Evolutionary conservation across 2,329 filamentous ascomycete genomes (phyloP), one percentile per base, ranked within the genome.

Genomic region (Mycocentrospora acerina): DNA sequence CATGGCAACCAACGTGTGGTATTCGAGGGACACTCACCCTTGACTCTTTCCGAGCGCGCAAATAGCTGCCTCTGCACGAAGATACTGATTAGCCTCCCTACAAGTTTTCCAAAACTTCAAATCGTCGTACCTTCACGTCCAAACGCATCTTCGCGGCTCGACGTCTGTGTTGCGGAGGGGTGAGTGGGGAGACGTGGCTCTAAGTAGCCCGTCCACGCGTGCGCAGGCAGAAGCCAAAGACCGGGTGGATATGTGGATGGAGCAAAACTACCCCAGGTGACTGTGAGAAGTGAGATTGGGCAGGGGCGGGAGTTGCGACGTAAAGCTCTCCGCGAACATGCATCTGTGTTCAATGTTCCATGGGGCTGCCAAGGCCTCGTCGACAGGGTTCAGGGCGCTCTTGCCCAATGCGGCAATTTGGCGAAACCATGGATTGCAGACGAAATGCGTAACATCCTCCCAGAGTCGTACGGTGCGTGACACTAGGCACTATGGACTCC

Each of bases 31-130:
- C 29, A 42, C 55, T 51, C 51, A 66, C 65, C 65, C 53, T 97
- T 97, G 56, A 97, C 91, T 74, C 91, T 86, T 80, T 97, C 89
- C 63, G 88, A 94, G 71, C 90, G 82, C 71, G 88, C 87, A 75
- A 89, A 88, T 60, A 89, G 81, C 72, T 89, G 86, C 71, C 84
- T 83, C 85, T 89, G 68, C 64, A 70, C n/a, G 38, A 67, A 42
- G 49, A 59, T 66, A 51, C 49, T 48, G 33, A 50, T 77, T 60
- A 76, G 73, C 62, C 25, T 24, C 29, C 35, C 17, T 16, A 26
- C 26, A 8, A 15, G 7, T 19, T 18, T 3, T 9, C 8, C 2
- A 8, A 29, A 18, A 4, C 2, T n/a, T 24, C 34, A 37, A 40
- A 24, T 24, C 4, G 29, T 22, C 53, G 33, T 61, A 69, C 68